These are phyloP conservation scores for Ilex paraguariensis DNA, from an alignment of 305 asterid species.

Conservation along the genomic window DNA sequence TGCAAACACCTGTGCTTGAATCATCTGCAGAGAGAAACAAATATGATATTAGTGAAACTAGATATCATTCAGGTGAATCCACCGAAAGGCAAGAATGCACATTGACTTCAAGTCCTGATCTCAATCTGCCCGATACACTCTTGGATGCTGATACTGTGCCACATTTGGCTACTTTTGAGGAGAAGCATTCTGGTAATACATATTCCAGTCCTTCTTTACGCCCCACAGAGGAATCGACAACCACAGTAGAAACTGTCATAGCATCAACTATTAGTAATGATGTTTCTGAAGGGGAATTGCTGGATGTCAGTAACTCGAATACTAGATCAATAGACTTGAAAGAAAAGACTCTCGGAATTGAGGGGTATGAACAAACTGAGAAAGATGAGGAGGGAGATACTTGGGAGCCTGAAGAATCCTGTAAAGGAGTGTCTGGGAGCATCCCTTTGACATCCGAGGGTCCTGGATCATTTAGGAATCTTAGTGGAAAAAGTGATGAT, in stretches of 20 bases:
- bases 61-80: slow-evolving; percentile 31
- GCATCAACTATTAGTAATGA: too few species aligned
- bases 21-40: slow-evolving; percentile 28
- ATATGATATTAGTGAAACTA: slow-evolving; percentile 30
- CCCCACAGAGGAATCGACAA: neutral
- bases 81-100: slow-evolving; percentile 33
- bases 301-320: neutral
- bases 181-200: slow-evolving; percentile 41
- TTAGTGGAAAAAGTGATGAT: too few species aligned
- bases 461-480: too few species aligned
- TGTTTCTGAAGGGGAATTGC: neutral
- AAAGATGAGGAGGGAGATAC: neutral
- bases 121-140: slow-evolving; percentile 53
- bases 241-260: neutral
- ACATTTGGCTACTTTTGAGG: slow-evolving; percentile 39
- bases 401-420: neutral
- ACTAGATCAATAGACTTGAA: neutral
- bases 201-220: neutral
- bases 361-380: neutral
- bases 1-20: slow-evolving; percentile 21
- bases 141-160: slow-evolving; percentile 39
- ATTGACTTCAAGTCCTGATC: slow-evolving; percentile 26
- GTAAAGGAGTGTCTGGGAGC: neutral
- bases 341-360: neutral
- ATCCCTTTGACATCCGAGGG: neutral